Evolutionary conservation across 805 yeast genomes (phyloP).

Genomic region (Cyberlindnera samutprakarnensis): DNA sequence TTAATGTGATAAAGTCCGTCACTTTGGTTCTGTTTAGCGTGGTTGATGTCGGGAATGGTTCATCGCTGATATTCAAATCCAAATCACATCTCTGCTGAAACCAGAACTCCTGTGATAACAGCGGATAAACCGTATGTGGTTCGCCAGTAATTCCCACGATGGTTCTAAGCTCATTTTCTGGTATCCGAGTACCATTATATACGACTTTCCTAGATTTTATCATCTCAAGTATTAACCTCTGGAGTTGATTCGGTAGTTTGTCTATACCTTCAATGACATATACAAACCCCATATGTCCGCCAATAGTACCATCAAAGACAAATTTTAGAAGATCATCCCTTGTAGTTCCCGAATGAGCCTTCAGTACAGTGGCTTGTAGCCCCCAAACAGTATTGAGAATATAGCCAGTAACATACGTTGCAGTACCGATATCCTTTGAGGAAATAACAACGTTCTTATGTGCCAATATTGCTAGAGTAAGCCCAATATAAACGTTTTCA

Average conservation of each 20-base stretch:
- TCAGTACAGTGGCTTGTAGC: slow-evolving; percentile 1
- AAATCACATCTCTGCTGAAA: slow-evolving; percentile 23
- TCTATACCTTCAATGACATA: slow-evolving; percentile 10
- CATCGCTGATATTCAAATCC: slow-evolving; percentile 1
- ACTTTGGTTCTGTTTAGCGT: slow-evolving; percentile 1
- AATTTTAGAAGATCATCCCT: slow-evolving; percentile 1
- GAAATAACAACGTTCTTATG: slow-evolving; percentile 21
- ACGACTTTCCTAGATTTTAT: slow-evolving; percentile 2
- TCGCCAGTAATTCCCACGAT: slow-evolving; percentile 16
- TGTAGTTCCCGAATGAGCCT: slow-evolving; percentile 1
- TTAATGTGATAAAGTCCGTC: neutral
- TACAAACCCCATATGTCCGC: neutral
- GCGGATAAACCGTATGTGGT: slow-evolving; percentile 13
- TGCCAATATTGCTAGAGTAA: slow-evolving; percentile 16
- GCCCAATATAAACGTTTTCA: slow-evolving; percentile 12
- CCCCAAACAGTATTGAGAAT: slow-evolving; percentile 9
- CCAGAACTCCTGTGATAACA: slow-evolving; percentile 24
- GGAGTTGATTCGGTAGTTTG: slow-evolving; percentile 4
- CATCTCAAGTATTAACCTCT: slow-evolving; percentile 3
- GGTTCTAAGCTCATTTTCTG: slow-evolving; percentile 9
- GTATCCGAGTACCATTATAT: neutral
- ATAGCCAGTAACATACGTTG: slow-evolving; percentile 13
- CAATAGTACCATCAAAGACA: slow-evolving; percentile 6
- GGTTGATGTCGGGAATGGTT: slow-evolving; percentile 1
- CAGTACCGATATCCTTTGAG: slow-evolving; percentile 10